Conservation (phyloP, 1,139 yeast species). For the Suhomyces choctaworum region DNA sequence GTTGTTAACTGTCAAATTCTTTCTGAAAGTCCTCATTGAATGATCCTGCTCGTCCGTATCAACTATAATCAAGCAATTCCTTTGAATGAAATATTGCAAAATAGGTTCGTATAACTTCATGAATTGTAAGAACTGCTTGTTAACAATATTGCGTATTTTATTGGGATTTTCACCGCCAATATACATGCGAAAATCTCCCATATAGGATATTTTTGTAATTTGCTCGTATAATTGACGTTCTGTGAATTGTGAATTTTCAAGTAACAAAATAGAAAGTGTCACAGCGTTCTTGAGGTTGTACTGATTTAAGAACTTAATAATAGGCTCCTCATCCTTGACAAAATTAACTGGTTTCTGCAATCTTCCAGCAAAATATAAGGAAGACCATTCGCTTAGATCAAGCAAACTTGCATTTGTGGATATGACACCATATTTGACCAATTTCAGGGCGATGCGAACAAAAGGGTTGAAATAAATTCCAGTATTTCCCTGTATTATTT, state of each 20-base stretch:
- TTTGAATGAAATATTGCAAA: constrained; percentile 26
- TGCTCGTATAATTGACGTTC: constrained; percentile 71
- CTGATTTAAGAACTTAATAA: constrained; percentile 66
- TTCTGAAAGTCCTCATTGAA: constrained; percentile 21
- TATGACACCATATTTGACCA: constrained; percentile 86
- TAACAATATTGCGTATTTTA: constrained; percentile 82
- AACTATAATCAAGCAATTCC: constrained; percentile 21
- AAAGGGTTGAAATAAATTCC: constrained; percentile 95
- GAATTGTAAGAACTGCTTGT: constrained; percentile 70
- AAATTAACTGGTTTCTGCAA: constrained; percentile 91
- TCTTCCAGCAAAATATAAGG: constrained; percentile 88
- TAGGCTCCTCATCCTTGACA: constrained; percentile 56
- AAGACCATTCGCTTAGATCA: constrained; percentile 81
- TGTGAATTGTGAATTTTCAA: constrained; percentile 41
- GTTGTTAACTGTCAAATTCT: constrained; percentile 19
- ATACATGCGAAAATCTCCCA: constrained; percentile 87
- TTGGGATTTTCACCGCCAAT: constrained; percentile 92
- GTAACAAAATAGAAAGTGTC: constrained; percentile 64
- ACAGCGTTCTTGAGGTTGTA: constrained; percentile 78
- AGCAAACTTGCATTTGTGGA: constrained; percentile 57
- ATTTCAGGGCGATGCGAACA: constrained; percentile 55
- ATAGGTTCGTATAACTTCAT: constrained; percentile 71
- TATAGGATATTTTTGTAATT: constrained; percentile 78
- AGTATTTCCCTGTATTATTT: constrained; percentile 66
- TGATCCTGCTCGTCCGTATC: constrained; percentile 18